Conservation (phyloP, 495 filamentous ascomycete species). For the Lasiosphaeria ovina region DNA sequence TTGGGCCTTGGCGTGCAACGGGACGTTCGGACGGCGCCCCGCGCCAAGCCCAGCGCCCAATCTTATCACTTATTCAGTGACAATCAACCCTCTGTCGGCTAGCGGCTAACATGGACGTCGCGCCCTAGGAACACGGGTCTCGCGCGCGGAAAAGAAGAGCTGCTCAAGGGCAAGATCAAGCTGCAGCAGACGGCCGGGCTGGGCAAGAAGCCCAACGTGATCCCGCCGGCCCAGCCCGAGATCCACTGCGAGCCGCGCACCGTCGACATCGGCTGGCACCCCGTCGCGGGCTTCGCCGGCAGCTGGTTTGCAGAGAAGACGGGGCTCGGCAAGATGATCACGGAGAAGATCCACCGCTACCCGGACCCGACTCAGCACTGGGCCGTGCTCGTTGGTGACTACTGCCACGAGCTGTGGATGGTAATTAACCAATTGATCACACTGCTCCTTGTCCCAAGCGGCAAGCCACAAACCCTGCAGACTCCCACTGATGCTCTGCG, state of each 20-base stretch:
- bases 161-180: slow-evolving; percentile 37
- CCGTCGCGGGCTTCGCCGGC: slow-evolving; percentile 41
- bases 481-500: too few species aligned
- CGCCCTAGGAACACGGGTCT: too few species aligned
- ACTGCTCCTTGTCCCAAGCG: too few species aligned
- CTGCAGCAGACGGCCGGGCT: slow-evolving; percentile 42
- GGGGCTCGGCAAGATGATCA: slow-evolving; percentile 41
- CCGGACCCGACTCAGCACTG: slow-evolving; percentile 53
- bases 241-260: slow-evolving; percentile 29
- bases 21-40: too few species aligned
- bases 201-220: slow-evolving; percentile 41
- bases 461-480: too few species aligned
- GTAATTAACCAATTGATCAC: slow-evolving; percentile 4
- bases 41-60: too few species aligned
- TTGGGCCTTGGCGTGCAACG: too few species aligned
- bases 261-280: slow-evolving; percentile 49
- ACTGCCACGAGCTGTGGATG: slow-evolving; percentile 46
- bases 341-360: slow-evolving; percentile 38
- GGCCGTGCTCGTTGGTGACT: slow-evolving; percentile 48
- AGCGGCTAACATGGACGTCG: too few species aligned
- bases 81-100: too few species aligned
- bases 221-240: slow-evolving; percentile 33
- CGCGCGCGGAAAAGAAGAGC: slow-evolving; percentile 25
- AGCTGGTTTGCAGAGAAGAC: slow-evolving; percentile 47
- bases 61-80: too few species aligned